phyloP scores from a whole-genome alignment of 2,329 filamentous ascomycete species.

The Epichloe gansuensis region DNA sequence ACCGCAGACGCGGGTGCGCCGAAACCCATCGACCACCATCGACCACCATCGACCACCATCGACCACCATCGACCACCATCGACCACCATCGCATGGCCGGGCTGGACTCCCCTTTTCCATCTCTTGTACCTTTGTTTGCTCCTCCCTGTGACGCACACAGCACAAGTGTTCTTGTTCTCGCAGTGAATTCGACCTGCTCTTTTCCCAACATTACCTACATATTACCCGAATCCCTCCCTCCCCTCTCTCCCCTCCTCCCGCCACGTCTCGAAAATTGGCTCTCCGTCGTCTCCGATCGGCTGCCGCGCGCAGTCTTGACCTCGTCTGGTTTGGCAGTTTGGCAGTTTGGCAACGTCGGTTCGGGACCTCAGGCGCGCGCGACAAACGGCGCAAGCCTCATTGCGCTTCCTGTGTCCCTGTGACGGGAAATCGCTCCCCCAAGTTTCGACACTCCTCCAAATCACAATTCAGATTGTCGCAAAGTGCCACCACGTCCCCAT shows the following conservation, averaged over 20 bases:
- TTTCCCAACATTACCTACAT: background rate
- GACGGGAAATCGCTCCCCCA: too few relatives aligned
- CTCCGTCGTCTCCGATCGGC: background rate
- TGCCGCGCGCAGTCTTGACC: background rate
- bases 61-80: background rate
- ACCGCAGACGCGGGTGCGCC: too few relatives aligned
- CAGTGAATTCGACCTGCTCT: background rate
- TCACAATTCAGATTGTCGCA: constrained; percentile 25
- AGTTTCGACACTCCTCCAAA: background rate
- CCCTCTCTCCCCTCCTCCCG: too few relatives aligned
- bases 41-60: background rate
- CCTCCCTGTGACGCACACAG: background rate
- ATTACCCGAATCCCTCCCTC: too few relatives aligned
- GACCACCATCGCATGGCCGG: background rate
- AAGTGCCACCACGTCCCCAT: constrained; percentile 45
- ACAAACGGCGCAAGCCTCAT: background rate
- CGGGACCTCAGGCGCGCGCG: too few relatives aligned
- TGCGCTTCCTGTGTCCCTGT: background rate
- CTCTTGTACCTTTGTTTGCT: background rate
- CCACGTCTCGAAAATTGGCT: too few relatives aligned
- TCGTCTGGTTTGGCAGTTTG: background rate
- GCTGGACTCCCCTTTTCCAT: background rate
- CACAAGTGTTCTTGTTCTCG: background rate
- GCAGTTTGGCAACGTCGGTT: too few relatives aligned
- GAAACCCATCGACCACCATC: background rate